A percentile compares a stretch with the other conserved stretches of the same genome.
Evolutionary conservation across 305 asterid genomes (phyloP).

Genomic region (Solanum hybrid): DNA sequence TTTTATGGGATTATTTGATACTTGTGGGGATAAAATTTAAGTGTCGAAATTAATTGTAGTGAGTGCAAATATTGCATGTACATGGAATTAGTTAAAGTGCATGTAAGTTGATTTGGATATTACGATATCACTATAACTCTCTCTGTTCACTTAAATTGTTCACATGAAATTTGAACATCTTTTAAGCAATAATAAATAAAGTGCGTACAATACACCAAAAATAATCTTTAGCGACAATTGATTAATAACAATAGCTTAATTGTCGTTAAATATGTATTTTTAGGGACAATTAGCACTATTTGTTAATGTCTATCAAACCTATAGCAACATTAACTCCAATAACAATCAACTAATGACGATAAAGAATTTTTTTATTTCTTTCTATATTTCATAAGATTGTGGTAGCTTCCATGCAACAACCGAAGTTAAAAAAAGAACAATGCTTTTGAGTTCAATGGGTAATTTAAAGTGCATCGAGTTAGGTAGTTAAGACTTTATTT

Average conservation of each 20-base stretch:
- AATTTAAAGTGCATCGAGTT: neutral
- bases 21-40: neutral
- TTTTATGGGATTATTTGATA: neutral
- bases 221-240: neutral
- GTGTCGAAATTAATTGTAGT: neutral
- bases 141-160: neutral
- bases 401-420: neutral
- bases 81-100: neutral
- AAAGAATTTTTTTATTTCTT: neutral
- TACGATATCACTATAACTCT: neutral
- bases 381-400: neutral
- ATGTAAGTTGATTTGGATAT: neutral
- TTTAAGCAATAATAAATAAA: neutral
- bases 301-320: neutral
- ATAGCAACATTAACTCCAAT: neutral
- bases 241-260: neutral
- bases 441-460: neutral
- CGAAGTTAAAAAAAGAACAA: neutral
- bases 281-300: neutral
- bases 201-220: rapidly evolving
- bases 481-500: neutral
- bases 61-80: neutral
- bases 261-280: neutral
- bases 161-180: neutral
- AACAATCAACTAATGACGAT: neutral